These are phyloP conservation scores for Coemansia furcata DNA, from an alignment of 192 early-diverging fungal species.

Conservation along the genomic window DNA sequence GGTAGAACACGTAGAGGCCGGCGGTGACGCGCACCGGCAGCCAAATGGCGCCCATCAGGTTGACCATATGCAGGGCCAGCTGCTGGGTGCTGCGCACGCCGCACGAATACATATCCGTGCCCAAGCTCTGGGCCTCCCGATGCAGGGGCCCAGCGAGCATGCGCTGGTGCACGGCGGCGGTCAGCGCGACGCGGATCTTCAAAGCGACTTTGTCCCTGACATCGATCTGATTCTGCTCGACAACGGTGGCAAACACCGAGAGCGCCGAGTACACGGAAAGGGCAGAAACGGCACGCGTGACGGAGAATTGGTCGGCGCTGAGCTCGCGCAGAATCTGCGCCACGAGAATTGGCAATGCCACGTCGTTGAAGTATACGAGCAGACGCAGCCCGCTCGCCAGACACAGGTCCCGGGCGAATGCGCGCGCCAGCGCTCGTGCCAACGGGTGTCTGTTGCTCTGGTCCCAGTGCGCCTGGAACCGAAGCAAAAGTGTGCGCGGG, in stretches of 20 bases:
- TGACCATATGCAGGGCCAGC: slow-evolving; percentile 15
- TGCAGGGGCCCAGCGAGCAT: not conserved
- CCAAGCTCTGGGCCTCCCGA: not conserved
- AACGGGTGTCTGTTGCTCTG: slow-evolving; percentile 1
- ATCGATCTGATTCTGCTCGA: slow-evolving; percentile 49
- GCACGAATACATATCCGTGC: slow-evolving; percentile 29
- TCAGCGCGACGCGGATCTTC: slow-evolving; percentile 19
- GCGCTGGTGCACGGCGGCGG: slow-evolving; percentile 18
- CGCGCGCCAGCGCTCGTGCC: slow-evolving; percentile 5
- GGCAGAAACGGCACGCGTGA: not conserved
- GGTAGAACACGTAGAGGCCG: slow-evolving; percentile 31
- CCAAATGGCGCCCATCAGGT: slow-evolving; percentile 17
- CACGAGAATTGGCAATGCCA: slow-evolving; percentile 14
- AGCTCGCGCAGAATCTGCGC: slow-evolving; percentile 24
- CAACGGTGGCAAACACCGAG: not conserved
- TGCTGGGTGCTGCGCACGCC: slow-evolving; percentile 11
- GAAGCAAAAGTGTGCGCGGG: not conserved
- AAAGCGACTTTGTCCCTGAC: slow-evolving; percentile 19
- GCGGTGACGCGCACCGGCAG: slow-evolving; percentile 16
- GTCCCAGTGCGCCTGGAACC: slow-evolving; percentile 17
- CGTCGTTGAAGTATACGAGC: slow-evolving; percentile 20
- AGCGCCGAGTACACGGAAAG: slow-evolving; percentile 2
- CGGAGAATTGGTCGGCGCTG: not conserved
- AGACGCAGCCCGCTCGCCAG: slow-evolving; percentile 19
- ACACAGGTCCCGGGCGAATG: slow-evolving; percentile 18